A percentile compares a stretch with the other conserved stretches of the same genome.
Evolutionary conservation across 208 protist genomes (phyloP).

Genomic region (Zelonia costaricensis): DNA sequence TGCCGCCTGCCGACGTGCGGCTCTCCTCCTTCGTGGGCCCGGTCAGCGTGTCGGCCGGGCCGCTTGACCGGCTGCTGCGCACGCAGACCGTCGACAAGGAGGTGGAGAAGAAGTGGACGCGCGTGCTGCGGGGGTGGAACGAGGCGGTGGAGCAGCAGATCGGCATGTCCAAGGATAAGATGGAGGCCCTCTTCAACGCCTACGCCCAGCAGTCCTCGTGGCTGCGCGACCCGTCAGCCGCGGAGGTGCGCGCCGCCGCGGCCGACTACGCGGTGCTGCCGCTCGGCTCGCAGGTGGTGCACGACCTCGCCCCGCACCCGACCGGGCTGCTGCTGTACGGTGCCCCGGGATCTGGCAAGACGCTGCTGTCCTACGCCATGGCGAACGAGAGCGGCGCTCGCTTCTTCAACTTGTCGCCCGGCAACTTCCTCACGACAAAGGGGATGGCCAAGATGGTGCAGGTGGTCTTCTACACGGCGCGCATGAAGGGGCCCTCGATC

Average conservation of each 20-base stretch:
- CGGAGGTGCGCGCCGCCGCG: constrained; percentile 72
- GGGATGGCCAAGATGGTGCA: constrained; percentile 83
- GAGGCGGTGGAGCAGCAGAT: constrained; percentile 67
- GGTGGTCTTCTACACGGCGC: constrained; percentile 91
- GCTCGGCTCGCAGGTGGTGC: constrained; percentile 89
- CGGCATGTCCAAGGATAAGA: constrained; percentile 76
- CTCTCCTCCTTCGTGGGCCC: constrained; percentile 76
- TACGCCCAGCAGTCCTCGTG: constrained; percentile 59
- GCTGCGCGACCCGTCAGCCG: constrained; percentile 77
- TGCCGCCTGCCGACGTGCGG: constrained; percentile 41
- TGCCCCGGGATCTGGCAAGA: constrained; percentile 89
- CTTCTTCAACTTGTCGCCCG: constrained; percentile 93
- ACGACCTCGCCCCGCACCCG: constrained; percentile 76
- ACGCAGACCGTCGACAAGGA: constrained; percentile 67
- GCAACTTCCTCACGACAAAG: constrained; percentile 69
- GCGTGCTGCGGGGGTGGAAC: constrained; percentile 81
- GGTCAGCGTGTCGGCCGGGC: constrained; percentile 54
- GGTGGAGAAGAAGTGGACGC: constrained; percentile 87
- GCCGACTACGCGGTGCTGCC: constrained; percentile 88
- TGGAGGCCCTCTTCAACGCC: constrained; percentile 75
- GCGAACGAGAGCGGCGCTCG: constrained; percentile 86
- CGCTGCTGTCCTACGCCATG: constrained; percentile 82
- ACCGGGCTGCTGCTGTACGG: constrained; percentile 89
- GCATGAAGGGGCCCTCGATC: constrained; percentile 86
- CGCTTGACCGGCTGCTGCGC: constrained; percentile 43